Conservation (phyloP, 805 yeast genomes). For the Lachancea waltii region DNA sequence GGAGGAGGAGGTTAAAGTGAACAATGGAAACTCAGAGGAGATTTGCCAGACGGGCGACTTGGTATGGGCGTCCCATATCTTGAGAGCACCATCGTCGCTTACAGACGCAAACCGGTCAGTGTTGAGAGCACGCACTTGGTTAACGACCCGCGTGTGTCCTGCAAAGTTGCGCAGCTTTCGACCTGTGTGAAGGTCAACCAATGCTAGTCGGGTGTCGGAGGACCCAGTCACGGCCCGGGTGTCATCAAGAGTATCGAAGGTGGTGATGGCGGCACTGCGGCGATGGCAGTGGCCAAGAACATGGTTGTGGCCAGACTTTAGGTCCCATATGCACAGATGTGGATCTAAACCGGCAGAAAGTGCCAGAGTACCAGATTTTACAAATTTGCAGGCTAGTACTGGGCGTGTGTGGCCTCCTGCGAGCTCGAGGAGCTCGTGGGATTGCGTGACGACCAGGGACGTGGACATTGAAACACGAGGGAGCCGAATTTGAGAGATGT, state of each 20-base stretch:
- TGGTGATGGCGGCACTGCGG: conserved; percentile 46
- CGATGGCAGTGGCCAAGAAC: conserved; percentile 5
- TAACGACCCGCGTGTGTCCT: conserved; percentile 44
- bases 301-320: not conserved
- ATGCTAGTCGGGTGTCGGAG: conserved; percentile 54
- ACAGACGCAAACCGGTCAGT: conserved; percentile 42
- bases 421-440: conserved; percentile 12
- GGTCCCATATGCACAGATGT: conserved; percentile 33
- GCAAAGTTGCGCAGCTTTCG: conserved; percentile 44
- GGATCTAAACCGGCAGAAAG: conserved; percentile 63
- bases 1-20: conserved; percentile 44
- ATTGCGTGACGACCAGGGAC: not conserved
- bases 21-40: conserved; percentile 50
- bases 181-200: conserved; percentile 60
- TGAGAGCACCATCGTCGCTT: conserved; percentile 57
- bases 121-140: conserved; percentile 41
- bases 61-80: conserved; percentile 62
- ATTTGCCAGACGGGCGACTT: conserved; percentile 38
- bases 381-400: conserved; percentile 48
- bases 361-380: conserved; percentile 41
- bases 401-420: conserved; percentile 50
- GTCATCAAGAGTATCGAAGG: conserved; percentile 47
- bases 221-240: conserved; percentile 46
- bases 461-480: not conserved
- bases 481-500: too few species aligned